These are phyloP conservation scores for Daldinia decipiens DNA, from an alignment of 495 filamentous ascomycete species.

Conservation along the genomic window DNA sequence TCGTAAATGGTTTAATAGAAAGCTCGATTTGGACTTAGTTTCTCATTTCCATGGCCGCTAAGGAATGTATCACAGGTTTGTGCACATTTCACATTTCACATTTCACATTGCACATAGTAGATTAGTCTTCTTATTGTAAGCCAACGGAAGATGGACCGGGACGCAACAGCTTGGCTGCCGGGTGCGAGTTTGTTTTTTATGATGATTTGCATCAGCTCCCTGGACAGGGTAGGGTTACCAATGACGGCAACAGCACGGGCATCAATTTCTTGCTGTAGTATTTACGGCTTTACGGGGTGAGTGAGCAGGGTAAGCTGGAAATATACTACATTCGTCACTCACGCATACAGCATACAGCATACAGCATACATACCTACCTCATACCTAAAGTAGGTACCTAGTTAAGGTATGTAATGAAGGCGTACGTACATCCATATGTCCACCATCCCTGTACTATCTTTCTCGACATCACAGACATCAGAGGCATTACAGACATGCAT, in stretches of 20 bases:
- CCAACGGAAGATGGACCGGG: slow-evolving; percentile 43
- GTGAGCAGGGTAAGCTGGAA: background rate
- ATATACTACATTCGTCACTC: slow-evolving; percentile 5
- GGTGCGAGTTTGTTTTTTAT: slow-evolving; percentile 39
- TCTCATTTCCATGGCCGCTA: slow-evolving; percentile 16
- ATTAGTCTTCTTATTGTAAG: slow-evolving; percentile 23
- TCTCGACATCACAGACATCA: background rate
- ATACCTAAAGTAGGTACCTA: background rate
- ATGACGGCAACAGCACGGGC: slow-evolving; percentile 19
- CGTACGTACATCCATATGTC: slow-evolving; percentile 7
- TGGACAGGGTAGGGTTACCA: slow-evolving; percentile 40
- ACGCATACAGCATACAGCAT: background rate
- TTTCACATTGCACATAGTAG: background rate
- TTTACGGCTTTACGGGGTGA: slow-evolving; percentile 1
- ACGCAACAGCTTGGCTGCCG: slow-evolving; percentile 46
- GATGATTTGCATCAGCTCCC: slow-evolving; percentile 43
- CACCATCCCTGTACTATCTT: slow-evolving; percentile 1
- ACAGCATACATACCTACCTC: no score
- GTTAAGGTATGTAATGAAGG: slow-evolving; percentile 2
- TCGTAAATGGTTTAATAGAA: slow-evolving; percentile 34
- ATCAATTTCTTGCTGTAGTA: slow-evolving; percentile 17
- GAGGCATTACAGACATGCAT: background rate
- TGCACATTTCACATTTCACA: background rate
- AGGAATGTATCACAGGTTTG: slow-evolving; percentile 29
- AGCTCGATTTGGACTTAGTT: slow-evolving; percentile 32